phyloP scores from a whole-genome alignment of 1,284 basidiomycete genomes.

The Ceraceosorus guamensis region DNA sequence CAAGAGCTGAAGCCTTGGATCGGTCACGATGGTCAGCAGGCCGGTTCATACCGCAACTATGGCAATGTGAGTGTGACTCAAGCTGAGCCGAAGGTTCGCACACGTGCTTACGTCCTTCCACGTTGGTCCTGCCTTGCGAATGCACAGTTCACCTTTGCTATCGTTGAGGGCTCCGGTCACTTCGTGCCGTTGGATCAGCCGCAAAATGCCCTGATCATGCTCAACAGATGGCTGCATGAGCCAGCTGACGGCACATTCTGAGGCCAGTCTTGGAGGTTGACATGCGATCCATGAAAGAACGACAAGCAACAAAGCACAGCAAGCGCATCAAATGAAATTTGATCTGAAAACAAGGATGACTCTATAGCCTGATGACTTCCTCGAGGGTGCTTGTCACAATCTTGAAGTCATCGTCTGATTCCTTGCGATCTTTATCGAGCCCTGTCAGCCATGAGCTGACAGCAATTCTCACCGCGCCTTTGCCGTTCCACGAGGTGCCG shows the following conservation, averaged over 20 bases:
- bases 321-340: too few species aligned
- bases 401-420: neutral
- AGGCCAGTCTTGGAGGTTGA: too few species aligned
- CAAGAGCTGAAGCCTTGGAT: conserved; percentile 27
- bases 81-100: neutral
- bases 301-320: too few species aligned
- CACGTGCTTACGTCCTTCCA: conserved; percentile 3
- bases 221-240: conserved; percentile 38
- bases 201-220: conserved; percentile 26
- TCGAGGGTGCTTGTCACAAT: too few species aligned
- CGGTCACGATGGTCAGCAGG: conserved; percentile 7
- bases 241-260: too few species aligned
- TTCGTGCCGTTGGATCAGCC: conserved; percentile 46
- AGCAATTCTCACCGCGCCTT: conserved; percentile 51
- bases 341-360: too few species aligned
- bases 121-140: conserved; percentile 29
- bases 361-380: too few species aligned
- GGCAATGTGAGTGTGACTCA: neutral
- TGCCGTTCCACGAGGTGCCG: conserved; percentile 50
- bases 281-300: too few species aligned
- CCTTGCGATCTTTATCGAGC: conserved; percentile 6
- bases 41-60: neutral
- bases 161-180: conserved; percentile 38
- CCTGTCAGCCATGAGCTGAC: conserved; percentile 54
- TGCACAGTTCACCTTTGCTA: conserved; percentile 32